Base-by-base conservation (phyloP, 805 yeast genomes). In the Yarrowia keelungensis region DNA sequence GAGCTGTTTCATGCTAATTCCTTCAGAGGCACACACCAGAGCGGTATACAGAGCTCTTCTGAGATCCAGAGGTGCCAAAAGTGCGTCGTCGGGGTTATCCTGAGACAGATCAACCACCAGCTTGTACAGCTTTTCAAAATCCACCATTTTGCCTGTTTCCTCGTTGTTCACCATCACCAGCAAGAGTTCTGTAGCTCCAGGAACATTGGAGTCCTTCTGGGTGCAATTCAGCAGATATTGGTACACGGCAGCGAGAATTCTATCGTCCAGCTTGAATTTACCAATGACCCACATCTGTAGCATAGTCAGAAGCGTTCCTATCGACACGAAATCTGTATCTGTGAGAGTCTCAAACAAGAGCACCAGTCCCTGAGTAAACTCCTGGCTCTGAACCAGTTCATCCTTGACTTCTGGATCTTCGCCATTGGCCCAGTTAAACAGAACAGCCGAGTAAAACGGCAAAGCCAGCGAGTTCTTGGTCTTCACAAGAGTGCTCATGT, bases 371-470 rank as follows among this genome's bases (percentile, higher is more conserved):
- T 43, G 51, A 3, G 51, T 45, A 32, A 59, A 45, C 51, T 59
- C 51, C 41, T 43, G 65, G 22, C 65, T 43, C 5, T 43, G 14
- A 1, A 32, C 41, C 5, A 59, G 51, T 5, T 41, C 51, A 2
- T 43, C 42, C 22, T 59, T 59, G 38, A 59, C 42, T 4, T 32
- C 35, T 3, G 50, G 51, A 8, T 59, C 65, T 5, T 59, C 65
- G 16, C 65, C 65, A 45, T 59, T 59, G 35, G 65, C 51, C 65
- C 65, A 59, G 38, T 59, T 59, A 43, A 59, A 59, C 2, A 59
- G 42, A 12, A 59, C 65, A 2, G 65, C 65, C 14, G 65, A 59
- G 42, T 39, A 59, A 12, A 59, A 59, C 7, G 65, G 65, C 8
- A 59, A 9, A 8, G 42, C 51, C 1, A 26, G 10, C 9, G 65